phyloP scores from a whole-genome alignment of 768 basidiomycete species.

The Coprinopsis marcescibilis region DNA sequence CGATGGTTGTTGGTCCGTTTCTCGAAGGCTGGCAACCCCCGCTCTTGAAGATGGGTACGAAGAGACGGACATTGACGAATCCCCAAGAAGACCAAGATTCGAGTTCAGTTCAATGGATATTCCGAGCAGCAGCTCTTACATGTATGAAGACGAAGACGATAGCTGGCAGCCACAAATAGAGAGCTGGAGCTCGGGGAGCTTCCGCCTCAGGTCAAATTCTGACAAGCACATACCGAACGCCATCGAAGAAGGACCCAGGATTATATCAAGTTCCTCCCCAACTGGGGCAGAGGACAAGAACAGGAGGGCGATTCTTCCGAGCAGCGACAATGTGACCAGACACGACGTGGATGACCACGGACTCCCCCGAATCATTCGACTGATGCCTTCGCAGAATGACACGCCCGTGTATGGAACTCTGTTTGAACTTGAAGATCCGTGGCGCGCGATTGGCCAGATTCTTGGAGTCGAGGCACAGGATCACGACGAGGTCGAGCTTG shows the following conservation, averaged over 20 bases:
- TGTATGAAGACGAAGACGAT: not conserved
- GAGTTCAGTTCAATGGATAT: constrained; percentile 11
- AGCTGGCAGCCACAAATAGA: not conserved
- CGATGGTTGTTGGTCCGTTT: too few species aligned
- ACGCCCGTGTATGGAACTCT: constrained; percentile 23
- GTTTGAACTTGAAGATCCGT: constrained; percentile 39
- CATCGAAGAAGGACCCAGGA: too few species aligned
- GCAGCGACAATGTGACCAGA: not conserved
- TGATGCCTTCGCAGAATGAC: constrained; percentile 4
- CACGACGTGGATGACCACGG: not conserved
- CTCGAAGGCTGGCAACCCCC: too few species aligned
- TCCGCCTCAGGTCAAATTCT: not conserved
- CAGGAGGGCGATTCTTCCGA: too few species aligned
- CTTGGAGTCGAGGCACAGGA: constrained; percentile 25
- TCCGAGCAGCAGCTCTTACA: constrained; percentile 5
- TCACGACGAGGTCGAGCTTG: not conserved
- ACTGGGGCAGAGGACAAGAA: too few species aligned
- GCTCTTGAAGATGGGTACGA: not conserved
- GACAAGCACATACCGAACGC: too few species aligned
- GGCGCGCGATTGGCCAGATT: constrained; percentile 37
- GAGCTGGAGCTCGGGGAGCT: constrained; percentile 3
- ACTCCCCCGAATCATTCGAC: constrained; percentile 12
- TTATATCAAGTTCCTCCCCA: too few species aligned
- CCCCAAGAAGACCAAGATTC: not conserved
- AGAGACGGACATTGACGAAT: not conserved